Evolutionary conservation across 202 grass and related monocot genomes (phyloP).

Genomic region (Schoenoplectus triqueter): DNA sequence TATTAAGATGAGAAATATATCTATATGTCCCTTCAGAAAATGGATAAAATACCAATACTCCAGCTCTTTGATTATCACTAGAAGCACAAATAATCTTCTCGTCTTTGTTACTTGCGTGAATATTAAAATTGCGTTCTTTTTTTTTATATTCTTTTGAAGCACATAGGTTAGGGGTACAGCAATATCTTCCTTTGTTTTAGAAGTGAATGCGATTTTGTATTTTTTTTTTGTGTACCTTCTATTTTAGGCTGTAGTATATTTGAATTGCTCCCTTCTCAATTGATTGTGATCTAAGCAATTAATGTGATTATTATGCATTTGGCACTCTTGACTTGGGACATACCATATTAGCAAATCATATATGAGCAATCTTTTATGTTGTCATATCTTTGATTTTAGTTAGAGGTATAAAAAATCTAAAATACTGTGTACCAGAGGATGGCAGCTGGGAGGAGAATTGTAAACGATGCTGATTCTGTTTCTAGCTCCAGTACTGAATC

Average conservation of each 20-base stretch:
- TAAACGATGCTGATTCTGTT: conserved; percentile 59
- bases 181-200: neutral
- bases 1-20: neutral
- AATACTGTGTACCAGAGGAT: conserved; percentile 58
- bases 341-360: neutral
- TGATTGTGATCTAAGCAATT: too few relatives aligned
- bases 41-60: neutral
- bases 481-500: conserved; percentile 53
- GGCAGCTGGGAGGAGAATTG: conserved; percentile 56
- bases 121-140: neutral
- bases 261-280: too few relatives aligned
- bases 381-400: conserved; percentile 5
- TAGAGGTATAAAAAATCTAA: neutral
- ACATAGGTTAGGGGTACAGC: neutral
- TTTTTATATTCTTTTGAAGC: neutral
- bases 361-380: neutral
- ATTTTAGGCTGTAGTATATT: neutral
- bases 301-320: neutral
- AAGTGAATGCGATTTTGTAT: neutral
- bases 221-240: neutral
- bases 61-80: neutral
- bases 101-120: neutral
- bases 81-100: neutral
- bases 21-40: neutral
- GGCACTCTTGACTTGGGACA: neutral